Conservation (phyloP, 2,329 filamentous ascomycete genomes). For the Talaromyces sp. region DNA sequence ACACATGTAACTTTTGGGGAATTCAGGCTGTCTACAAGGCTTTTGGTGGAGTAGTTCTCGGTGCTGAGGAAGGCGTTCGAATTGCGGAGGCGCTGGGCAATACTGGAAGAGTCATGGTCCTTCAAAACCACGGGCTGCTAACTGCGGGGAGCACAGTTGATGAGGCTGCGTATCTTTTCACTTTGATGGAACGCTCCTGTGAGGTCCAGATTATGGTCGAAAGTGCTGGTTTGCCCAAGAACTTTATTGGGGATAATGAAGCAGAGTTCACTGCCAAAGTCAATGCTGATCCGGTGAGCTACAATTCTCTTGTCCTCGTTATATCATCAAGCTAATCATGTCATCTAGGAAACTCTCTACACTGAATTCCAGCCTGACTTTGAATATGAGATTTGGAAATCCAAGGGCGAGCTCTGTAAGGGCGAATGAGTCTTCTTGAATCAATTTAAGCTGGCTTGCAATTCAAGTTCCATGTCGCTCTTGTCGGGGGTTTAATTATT, state of each 20-base stretch:
- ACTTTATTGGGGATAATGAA: neutral
- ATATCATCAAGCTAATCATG: neutral
- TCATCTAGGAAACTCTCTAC: slow-evolving; percentile 6
- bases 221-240: neutral
- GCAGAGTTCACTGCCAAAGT: neutral
- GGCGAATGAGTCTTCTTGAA: no score
- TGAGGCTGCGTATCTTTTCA: neutral
- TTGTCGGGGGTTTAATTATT: no score
- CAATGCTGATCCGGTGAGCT: neutral
- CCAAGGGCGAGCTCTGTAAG: slow-evolving; percentile 1
- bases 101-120: neutral
- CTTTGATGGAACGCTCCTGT: neutral
- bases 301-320: neutral
- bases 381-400: slow-evolving; percentile 6
- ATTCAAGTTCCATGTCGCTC: no score
- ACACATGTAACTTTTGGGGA: neutral
- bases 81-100: neutral
- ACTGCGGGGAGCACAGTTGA: neutral
- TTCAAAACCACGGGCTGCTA: neutral
- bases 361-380: slow-evolving; percentile 10
- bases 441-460: no score
- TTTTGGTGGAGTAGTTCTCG: neutral
- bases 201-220: neutral
- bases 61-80: neutral
- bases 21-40: neutral